phyloP scores from a whole-genome alignment of 2,329 filamentous ascomycete species.

The Aspergillus niger region DNA sequence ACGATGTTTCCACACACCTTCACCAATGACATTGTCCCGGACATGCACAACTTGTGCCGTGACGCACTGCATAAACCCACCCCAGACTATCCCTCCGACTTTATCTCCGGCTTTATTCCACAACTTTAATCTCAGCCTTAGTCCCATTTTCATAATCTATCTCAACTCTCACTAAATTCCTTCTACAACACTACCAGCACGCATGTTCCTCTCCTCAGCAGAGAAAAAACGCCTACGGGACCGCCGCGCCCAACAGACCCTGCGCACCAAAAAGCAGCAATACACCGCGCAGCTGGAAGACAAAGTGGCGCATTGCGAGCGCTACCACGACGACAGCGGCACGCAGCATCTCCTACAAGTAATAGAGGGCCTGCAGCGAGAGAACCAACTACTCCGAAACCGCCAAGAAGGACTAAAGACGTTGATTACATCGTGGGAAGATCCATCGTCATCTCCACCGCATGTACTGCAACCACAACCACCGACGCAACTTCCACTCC shows the following conservation, averaged over 20 bases:
- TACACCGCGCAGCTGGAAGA: slow-evolving; percentile 24
- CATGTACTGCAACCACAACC: neutral
- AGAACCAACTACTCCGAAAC: slow-evolving; percentile 26
- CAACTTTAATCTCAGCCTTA: neutral
- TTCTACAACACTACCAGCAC: neutral
- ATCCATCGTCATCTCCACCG: neutral
- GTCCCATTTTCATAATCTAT: neutral
- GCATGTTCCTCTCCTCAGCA: neutral
- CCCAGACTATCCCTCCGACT: neutral
- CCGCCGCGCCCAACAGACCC: slow-evolving; percentile 30
- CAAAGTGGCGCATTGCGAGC: slow-evolving; percentile 26
- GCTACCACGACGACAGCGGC: slow-evolving; percentile 25
- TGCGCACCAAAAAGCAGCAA: slow-evolving; percentile 28
- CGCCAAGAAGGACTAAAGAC: slow-evolving; percentile 22
- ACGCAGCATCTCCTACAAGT: slow-evolving; percentile 22
- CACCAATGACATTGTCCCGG: neutral
- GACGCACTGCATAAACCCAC: neutral
- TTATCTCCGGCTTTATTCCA: neutral
- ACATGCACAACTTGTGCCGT: neutral
- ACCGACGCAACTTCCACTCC: neutral
- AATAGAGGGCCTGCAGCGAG: slow-evolving; percentile 23
- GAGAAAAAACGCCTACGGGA: slow-evolving; percentile 29
- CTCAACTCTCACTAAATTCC: neutral
- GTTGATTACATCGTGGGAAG: slow-evolving; percentile 27
- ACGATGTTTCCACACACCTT: neutral